Percentiles rank a stretch among this genome's conserved stretches.
Evolutionary conservation across 139 green algal species (phyloP).

Genomic region (Yamagishiella unicocca): DNA sequence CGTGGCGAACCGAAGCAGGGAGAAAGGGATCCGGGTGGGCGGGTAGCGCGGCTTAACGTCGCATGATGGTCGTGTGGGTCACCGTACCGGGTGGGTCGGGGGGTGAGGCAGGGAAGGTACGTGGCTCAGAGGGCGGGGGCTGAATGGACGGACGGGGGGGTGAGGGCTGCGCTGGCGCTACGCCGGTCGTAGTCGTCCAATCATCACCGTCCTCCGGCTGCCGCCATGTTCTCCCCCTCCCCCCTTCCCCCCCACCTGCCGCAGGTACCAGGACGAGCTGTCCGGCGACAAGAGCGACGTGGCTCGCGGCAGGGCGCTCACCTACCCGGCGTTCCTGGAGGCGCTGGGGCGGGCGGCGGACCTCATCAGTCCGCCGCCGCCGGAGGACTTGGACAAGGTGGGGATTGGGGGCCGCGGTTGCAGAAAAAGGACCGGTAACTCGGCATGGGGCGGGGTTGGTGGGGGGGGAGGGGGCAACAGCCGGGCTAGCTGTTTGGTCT

Average conservation of each 20-base stretch:
- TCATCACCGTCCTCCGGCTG: neutral
- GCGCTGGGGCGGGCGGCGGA: slow-evolving; percentile 66
- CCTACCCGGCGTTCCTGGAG: slow-evolving; percentile 74
- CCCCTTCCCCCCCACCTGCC: neutral
- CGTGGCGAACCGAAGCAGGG: too few species aligned
- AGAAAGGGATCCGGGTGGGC: too few species aligned
- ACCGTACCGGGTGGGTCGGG: neutral
- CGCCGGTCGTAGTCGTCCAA: neutral
- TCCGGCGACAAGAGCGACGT: neutral
- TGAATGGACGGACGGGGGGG: too few species aligned
- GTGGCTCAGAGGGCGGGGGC: too few species aligned
- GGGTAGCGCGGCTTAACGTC: too few species aligned
- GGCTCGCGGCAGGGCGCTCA: slow-evolving; percentile 49
- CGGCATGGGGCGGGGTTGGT: neutral
- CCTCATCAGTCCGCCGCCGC: slow-evolving; percentile 60
- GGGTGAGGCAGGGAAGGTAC: neutral
- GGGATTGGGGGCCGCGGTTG: neutral
- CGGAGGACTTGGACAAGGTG: slow-evolving; percentile 37
- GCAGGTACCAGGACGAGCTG: slow-evolving; percentile 32
- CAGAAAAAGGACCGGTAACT: too few species aligned
- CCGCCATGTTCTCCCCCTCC: neutral
- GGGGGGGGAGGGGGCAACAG: neutral
- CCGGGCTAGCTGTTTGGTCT: neutral
- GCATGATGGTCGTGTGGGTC: neutral
- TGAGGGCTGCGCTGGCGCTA: too few species aligned